phyloP scores from a whole-genome alignment of 1,284 basidiomycete species.

The Apiotrichum brassicae region DNA sequence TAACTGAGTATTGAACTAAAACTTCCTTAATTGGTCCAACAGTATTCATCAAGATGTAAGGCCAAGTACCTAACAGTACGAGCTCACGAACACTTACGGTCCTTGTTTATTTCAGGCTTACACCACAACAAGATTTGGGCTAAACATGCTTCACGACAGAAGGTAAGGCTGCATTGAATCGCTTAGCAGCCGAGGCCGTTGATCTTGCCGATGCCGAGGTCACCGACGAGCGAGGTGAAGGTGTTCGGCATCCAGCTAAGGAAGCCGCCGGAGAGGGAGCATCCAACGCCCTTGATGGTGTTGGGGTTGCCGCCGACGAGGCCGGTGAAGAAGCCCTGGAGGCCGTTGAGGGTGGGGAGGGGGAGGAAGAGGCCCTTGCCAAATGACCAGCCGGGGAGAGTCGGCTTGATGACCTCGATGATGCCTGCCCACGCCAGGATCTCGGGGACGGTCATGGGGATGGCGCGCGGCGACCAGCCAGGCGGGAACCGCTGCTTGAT shows the following conservation, averaged over 20 bases:
- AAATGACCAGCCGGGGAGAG: constrained; percentile 15
- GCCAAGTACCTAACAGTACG: too few relatives aligned
- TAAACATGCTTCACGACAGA: too few relatives aligned
- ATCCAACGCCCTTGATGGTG: constrained; percentile 5
- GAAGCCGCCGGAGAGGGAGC: background rate
- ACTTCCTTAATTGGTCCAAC: too few relatives aligned
- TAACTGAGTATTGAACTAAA: too few relatives aligned
- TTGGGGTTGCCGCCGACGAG: background rate
- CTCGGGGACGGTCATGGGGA: constrained; percentile 15
- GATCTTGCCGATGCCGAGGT: constrained; percentile 3
- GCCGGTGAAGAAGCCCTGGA: constrained; percentile 6
- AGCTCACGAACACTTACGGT: too few relatives aligned
- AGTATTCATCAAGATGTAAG: too few relatives aligned
- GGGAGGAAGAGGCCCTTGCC: constrained; percentile 8
- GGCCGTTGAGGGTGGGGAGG: constrained; percentile 6
- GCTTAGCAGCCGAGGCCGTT: constrained; percentile 3
- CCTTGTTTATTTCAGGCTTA: too few relatives aligned
- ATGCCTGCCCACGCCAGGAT: constrained; percentile 11
- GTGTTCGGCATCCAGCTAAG: background rate
- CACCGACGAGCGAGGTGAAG: constrained; percentile 2
- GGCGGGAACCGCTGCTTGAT: constrained; percentile 16
- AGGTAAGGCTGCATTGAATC: too few relatives aligned
- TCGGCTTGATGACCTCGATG: constrained; percentile 8
- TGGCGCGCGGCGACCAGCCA: constrained; percentile 13
- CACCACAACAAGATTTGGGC: too few relatives aligned